phyloP scores from a whole-genome alignment of 495 filamentous ascomycete species.

The Chaetomium cochliodes region DNA sequence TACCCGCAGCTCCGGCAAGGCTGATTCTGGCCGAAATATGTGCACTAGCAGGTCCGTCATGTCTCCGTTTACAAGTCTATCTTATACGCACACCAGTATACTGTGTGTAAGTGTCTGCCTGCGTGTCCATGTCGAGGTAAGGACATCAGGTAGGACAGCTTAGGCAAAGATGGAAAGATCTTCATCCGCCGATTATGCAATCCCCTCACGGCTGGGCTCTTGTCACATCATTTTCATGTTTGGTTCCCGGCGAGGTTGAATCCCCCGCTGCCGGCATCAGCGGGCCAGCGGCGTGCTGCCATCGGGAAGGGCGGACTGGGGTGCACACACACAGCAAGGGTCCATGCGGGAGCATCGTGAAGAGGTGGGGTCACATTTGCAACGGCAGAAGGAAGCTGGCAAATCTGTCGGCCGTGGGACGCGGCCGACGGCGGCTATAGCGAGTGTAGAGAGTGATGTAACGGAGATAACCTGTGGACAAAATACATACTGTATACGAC shows the following conservation, averaged over 20 bases:
- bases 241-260: neutral
- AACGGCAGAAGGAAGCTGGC: neutral
- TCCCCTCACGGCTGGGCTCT: neutral
- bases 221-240: too few species aligned
- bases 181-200: neutral
- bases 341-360: neutral
- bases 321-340: neutral
- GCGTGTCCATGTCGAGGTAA: too few species aligned
- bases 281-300: neutral
- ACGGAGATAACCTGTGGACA: too few species aligned
- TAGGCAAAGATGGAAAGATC: too few species aligned
- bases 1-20: too few species aligned
- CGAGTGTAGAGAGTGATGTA: neutral
- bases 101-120: too few species aligned
- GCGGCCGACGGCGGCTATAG: neutral
- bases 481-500: too few species aligned
- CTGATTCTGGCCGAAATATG: too few species aligned
- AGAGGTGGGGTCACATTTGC: neutral
- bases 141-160: too few species aligned
- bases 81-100: too few species aligned
- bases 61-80: too few species aligned
- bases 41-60: too few species aligned
- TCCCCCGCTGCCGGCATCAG: neutral
- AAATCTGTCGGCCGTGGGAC: neutral
- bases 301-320: neutral